Percentiles rank a stretch among this genome's conserved stretches.
Evolutionary conservation across 495 filamentous ascomycete species (phyloP).

Genomic region (Parachaetomium inaequale): DNA sequence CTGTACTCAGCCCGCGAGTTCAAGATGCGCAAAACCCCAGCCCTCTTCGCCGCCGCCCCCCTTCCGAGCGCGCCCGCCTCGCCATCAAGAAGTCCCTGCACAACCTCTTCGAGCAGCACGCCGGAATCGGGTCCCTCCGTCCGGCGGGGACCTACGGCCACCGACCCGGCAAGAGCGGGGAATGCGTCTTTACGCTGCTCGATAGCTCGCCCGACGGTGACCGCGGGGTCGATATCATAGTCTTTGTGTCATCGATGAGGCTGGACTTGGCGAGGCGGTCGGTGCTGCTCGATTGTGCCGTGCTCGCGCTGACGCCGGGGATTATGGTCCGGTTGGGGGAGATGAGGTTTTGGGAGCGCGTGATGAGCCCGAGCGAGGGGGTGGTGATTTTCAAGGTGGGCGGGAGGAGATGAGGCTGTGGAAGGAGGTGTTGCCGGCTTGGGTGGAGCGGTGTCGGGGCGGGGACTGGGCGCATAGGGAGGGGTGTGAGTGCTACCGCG

Average conservation of each 20-base stretch:
- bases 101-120: background rate
- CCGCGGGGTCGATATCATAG: background rate
- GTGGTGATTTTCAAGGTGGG: slow-evolving; percentile 28
- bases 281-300: background rate
- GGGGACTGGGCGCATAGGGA: slow-evolving; percentile 49
- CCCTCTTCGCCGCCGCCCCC: background rate
- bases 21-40: background rate
- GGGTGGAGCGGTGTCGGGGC: slow-evolving; percentile 48
- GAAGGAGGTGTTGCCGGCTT: slow-evolving; percentile 47
- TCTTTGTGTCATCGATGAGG: background rate
- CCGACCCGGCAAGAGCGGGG: no score
- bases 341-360: background rate
- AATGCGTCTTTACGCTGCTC: background rate
- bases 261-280: background rate
- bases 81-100: background rate
- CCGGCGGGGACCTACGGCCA: background rate
- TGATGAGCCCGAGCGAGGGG: background rate
- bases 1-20: background rate
- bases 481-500: background rate
- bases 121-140: background rate
- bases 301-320: background rate
- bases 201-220: no score
- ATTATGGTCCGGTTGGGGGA: background rate
- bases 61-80: background rate
- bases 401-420: slow-evolving; percentile 48